Conservation (phyloP, 2,329 filamentous ascomycete species). For the Teratosphaeria epicoccoides region DNA sequence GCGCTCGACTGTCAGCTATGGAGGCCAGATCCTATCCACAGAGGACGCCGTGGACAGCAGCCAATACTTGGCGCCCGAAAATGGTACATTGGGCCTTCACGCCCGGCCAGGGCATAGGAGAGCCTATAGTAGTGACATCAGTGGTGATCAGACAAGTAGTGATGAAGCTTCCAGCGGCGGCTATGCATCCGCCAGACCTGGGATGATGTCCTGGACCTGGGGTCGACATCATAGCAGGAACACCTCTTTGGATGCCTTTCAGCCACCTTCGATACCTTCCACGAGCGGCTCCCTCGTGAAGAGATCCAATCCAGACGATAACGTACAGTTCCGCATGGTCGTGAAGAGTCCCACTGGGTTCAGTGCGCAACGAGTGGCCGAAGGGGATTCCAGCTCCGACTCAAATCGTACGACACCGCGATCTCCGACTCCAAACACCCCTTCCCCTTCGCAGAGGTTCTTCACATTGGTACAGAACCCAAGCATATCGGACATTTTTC, state of each 20-base stretch:
- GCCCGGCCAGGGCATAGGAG: conserved; percentile 15
- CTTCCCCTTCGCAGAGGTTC: background rate
- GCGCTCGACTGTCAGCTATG: conserved; percentile 13
- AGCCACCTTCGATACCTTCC: background rate
- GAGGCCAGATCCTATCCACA: conserved; percentile 14
- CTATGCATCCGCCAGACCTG: conserved; percentile 1
- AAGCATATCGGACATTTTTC: background rate
- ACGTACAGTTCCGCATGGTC: conserved; percentile 9
- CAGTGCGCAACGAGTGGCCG: conserved; percentile 1
- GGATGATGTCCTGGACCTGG: conserved; percentile 6
- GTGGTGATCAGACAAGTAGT: conserved; percentile 25
- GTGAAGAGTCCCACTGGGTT: conserved; percentile 15
- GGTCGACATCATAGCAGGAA: conserved; percentile 7
- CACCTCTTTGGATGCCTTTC: conserved; percentile 7
- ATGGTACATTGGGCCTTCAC: conserved; percentile 7
- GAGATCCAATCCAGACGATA: background rate
- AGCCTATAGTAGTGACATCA: conserved; percentile 26
- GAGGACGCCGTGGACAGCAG: conserved; percentile 11
- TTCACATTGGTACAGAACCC: background rate
- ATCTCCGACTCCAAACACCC: conserved; percentile 5
- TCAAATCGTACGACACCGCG: conserved; percentile 2
- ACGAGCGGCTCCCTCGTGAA: background rate
- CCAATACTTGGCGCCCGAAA: conserved; percentile 15
- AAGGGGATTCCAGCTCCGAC: conserved; percentile 7
- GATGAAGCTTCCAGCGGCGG: conserved; percentile 12